Conservation (phyloP, 768 basidiomycete species). For the Russula foetens region DNA sequence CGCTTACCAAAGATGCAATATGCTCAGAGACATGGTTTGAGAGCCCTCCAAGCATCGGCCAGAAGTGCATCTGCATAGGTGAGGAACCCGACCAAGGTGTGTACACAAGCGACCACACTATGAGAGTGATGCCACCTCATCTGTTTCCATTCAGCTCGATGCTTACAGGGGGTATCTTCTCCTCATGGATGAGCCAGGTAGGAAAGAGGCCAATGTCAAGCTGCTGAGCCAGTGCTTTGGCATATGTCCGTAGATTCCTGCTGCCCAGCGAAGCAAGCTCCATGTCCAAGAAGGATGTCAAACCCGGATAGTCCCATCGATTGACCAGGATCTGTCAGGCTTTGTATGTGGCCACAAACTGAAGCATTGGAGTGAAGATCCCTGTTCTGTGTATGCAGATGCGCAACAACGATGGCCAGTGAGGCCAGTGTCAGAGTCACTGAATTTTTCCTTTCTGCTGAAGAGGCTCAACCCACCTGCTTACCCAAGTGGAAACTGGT, state of each 20-base stretch:
- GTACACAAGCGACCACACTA: too few species aligned
- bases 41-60: background rate
- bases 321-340: constrained; percentile 23
- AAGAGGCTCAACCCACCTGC: background rate
- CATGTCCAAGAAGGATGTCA: too few species aligned
- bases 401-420: too few species aligned
- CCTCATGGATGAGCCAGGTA: constrained; percentile 13
- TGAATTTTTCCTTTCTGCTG: too few species aligned
- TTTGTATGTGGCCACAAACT: constrained; percentile 15
- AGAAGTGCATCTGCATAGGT: too few species aligned
- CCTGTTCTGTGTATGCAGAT: background rate
- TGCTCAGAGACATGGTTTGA: constrained; percentile 10
- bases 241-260: background rate
- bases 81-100: too few species aligned
- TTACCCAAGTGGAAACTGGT: constrained; percentile 16
- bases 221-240: constrained; percentile 27
- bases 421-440: too few species aligned
- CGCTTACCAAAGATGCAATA: constrained; percentile 15
- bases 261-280: background rate
- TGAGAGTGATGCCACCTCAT: too few species aligned
- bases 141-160: background rate
- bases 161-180: constrained; percentile 6
- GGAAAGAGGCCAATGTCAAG: constrained; percentile 14
- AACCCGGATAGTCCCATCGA: background rate
- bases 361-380: constrained; percentile 21